These are phyloP conservation scores for Jamesozyma piceae DNA, from an alignment of 805 yeast genomes.

Conservation along the genomic window DNA sequence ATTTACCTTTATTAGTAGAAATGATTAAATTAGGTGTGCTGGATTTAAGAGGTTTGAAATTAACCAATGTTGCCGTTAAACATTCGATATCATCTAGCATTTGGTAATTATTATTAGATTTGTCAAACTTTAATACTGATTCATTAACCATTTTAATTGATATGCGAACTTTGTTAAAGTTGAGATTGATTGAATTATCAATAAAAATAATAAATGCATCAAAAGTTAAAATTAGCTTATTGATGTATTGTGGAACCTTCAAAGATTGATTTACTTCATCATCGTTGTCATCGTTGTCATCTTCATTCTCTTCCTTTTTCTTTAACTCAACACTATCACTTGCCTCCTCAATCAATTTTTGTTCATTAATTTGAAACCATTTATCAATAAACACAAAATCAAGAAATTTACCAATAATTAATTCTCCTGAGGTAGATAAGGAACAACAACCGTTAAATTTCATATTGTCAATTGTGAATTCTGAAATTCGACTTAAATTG, in stretches of 20 bases:
- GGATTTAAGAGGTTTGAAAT: slow-evolving; percentile 17
- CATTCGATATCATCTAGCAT: slow-evolving; percentile 7
- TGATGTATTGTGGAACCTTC: slow-evolving; percentile 6
- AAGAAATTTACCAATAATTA: slow-evolving; percentile 22
- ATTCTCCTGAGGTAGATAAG: slow-evolving; percentile 17
- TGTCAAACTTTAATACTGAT: too few relatives aligned
- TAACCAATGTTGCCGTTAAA: slow-evolving; percentile 15
- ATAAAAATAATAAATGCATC: slow-evolving; percentile 2
- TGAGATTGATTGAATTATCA: slow-evolving; percentile 2
- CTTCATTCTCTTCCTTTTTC: slow-evolving; percentile 2
- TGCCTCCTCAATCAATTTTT: neutral
- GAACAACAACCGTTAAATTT: slow-evolving; percentile 25
- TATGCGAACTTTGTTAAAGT: neutral
- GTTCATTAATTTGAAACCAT: slow-evolving; percentile 18
- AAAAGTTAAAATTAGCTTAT: slow-evolving; percentile 7
- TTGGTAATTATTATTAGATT: neutral
- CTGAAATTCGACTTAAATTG: slow-evolving; percentile 9
- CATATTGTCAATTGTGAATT: slow-evolving; percentile 18
- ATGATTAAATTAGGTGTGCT: slow-evolving; percentile 35
- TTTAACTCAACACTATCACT: neutral
- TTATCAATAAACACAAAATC: slow-evolving; percentile 13
- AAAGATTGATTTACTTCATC: slow-evolving; percentile 8
- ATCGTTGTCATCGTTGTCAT: slow-evolving; percentile 13
- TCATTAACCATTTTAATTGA: neutral
- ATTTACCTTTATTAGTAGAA: slow-evolving; percentile 29